These are phyloP conservation scores for Carallia brachiata DNA, from an alignment of 345 rosid species.

Conservation along the genomic window DNA sequence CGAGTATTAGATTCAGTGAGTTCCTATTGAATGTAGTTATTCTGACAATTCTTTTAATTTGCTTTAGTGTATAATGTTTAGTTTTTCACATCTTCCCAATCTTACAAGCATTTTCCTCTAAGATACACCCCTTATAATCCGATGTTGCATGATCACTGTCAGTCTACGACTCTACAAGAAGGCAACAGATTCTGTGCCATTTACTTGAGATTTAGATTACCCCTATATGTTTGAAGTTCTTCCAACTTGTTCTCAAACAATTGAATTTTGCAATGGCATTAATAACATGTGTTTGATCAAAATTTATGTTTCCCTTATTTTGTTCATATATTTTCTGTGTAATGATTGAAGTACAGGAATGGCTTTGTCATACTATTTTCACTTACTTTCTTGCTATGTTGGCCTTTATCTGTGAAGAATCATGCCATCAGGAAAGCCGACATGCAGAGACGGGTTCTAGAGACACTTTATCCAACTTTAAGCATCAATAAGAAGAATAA, in stretches of 20 bases:
- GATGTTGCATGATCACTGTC: not conserved
- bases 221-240: not conserved
- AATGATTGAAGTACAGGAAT: not conserved
- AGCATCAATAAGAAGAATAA: constrained; percentile 37
- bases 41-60: too few species aligned
- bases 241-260: not conserved
- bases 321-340: not conserved
- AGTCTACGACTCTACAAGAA: not conserved
- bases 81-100: too few species aligned
- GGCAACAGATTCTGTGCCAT: not conserved
- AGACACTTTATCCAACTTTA: constrained; percentile 73
- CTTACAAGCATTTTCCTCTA: too few species aligned
- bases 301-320: not conserved
- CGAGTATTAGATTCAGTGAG: too few species aligned
- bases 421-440: constrained; percentile 93
- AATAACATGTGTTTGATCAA: not conserved
- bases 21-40: too few species aligned
- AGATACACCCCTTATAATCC: too few species aligned
- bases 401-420: constrained; percentile 48
- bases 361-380: not conserved
- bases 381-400: constrained; percentile 4
- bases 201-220: not conserved
- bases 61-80: too few species aligned
- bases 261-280: not conserved
- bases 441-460: constrained; percentile 68